A percentile compares a stretch with the other conserved stretches of the same genome.
These are phyloP conservation scores for Dictyostelium capitatum DNA, from an alignment of 78 protist species.

Conservation along the genomic window DNA sequence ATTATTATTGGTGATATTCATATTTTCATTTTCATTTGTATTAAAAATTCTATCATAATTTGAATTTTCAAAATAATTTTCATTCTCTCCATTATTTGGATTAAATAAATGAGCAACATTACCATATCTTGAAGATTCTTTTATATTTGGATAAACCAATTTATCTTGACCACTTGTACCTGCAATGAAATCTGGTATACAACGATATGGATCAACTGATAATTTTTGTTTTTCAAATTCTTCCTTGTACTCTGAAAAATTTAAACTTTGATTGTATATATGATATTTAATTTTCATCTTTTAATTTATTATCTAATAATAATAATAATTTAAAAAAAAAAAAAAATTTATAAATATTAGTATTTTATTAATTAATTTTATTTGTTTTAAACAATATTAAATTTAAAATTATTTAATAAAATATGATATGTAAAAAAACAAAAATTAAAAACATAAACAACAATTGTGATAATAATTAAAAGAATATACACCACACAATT, in stretches of 20 bases:
- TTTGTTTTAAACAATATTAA: no score
- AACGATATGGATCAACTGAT: neutral
- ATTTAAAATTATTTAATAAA: no score
- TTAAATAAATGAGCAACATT: neutral
- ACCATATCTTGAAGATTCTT: neutral
- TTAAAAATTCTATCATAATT: conserved; percentile 6
- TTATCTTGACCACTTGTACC: neutral
- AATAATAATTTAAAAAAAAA: neutral
- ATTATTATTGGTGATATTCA: neutral
- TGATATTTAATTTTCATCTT: conserved; percentile 43
- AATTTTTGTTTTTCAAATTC: conserved; percentile 46
- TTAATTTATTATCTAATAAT: neutral
- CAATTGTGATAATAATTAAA: no score
- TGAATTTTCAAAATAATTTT: conserved; percentile 6
- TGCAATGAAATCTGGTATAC: neutral
- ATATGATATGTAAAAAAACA: no score
- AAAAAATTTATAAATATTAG: no score
- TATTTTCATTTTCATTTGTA: neutral
- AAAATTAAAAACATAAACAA: no score
- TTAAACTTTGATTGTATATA: conserved; percentile 18
- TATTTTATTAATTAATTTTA: no score
- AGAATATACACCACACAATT: no score
- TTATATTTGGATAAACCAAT: neutral
- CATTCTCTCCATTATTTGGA: conserved; percentile 6
- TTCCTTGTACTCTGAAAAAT: conserved; percentile 13